phyloP scores from a whole-genome alignment of 805 yeast species.

The Metschnikowia reukaufii region DNA sequence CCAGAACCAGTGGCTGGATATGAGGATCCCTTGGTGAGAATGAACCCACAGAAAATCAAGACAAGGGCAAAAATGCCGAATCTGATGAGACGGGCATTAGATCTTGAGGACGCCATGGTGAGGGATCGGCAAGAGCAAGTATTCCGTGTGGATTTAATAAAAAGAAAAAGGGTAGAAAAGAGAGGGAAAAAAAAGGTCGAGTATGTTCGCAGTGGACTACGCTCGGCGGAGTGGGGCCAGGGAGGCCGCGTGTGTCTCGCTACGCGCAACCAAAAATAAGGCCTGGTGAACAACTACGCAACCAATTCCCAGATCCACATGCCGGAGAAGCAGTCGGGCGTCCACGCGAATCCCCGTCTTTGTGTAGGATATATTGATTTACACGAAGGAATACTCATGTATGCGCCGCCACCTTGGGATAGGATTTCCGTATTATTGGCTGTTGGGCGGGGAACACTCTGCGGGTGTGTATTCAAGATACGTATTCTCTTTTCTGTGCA shows the following conservation, averaged over 20 bases:
- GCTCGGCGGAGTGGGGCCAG: not conserved
- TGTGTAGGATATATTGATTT: not conserved
- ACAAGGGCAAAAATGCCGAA: constrained; percentile 49
- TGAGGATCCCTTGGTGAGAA: constrained; percentile 48
- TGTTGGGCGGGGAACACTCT: too few relatives aligned
- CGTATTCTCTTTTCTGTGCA: too few relatives aligned
- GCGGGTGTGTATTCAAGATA: too few relatives aligned
- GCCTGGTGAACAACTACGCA: not conserved
- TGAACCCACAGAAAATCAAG: constrained; percentile 47
- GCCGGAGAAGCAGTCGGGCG: not conserved
- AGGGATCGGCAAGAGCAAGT: constrained; percentile 4
- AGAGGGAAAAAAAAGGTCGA: not conserved
- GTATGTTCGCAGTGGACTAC: not conserved
- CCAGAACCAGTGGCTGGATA: constrained; percentile 17
- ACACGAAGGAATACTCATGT: not conserved
- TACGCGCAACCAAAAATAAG: not conserved
- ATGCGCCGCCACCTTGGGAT: too few relatives aligned
- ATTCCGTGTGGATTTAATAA: not conserved
- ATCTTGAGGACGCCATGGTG: constrained; percentile 32
- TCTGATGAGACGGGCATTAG: constrained; percentile 49
- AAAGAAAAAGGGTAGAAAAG: not conserved
- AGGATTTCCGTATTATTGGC: too few relatives aligned
- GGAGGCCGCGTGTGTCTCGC: not conserved
- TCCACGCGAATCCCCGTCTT: not conserved
- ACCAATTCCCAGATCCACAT: not conserved